Percentiles rank a stretch among this genome's conserved stretches.
Conservation (phyloP, 2,329 filamentous ascomycete species). For the Alternaria gansuensis region DNA sequence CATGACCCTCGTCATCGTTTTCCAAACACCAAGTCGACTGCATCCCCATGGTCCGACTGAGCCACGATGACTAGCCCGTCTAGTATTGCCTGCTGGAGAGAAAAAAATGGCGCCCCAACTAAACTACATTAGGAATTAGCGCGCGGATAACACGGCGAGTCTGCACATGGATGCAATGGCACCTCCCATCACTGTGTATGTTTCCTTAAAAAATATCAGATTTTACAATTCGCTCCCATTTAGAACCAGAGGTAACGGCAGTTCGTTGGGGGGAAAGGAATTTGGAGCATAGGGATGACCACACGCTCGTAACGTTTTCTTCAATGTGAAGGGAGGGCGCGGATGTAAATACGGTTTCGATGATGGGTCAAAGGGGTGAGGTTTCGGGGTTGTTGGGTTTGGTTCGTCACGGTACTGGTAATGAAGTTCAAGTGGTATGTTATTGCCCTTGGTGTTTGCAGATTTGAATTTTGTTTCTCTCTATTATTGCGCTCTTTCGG, state of each 20-base stretch:
- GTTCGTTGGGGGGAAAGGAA: not conserved
- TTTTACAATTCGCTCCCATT: not conserved
- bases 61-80: slow-evolving; percentile 20
- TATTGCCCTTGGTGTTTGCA: slow-evolving; percentile 2
- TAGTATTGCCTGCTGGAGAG: slow-evolving; percentile 7
- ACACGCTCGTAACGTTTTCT: not conserved
- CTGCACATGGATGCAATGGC: slow-evolving; percentile 18
- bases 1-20: not conserved
- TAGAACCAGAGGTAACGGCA: not conserved
- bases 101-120: slow-evolving; percentile 25
- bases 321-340: not conserved
- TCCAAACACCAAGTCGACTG: not conserved
- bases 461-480: not conserved
- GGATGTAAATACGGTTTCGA: not conserved
- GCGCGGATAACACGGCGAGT: slow-evolving; percentile 26
- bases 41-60: slow-evolving; percentile 9
- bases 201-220: not conserved
- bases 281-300: not conserved
- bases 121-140: slow-evolving; percentile 3
- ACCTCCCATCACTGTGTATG: slow-evolving; percentile 17
- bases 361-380: not conserved
- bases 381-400: not conserved
- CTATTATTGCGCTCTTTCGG: not conserved
- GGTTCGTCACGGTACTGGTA: not conserved
- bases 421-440: slow-evolving; percentile 2